These are phyloP conservation scores for Saccharomycopsis sp. DNA, from an alignment of 805 yeast species.

Conservation along the genomic window DNA sequence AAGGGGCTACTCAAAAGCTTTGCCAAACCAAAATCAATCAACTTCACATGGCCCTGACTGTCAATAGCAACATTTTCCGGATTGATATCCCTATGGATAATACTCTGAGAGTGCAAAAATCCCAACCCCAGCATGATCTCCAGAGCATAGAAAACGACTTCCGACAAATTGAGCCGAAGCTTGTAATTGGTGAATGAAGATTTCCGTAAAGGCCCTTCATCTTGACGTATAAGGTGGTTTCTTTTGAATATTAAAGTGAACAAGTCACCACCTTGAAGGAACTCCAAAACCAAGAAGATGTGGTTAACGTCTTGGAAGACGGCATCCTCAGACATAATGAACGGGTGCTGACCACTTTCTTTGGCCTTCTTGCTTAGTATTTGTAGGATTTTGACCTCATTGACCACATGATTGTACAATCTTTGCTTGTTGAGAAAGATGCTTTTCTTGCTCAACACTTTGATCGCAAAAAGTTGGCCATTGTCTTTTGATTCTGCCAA, in stretches of 20 bases:
- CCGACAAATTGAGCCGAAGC: background rate
- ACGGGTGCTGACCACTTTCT: too few relatives aligned
- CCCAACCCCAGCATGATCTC: slow-evolving; percentile 22
- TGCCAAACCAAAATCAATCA: slow-evolving; percentile 41
- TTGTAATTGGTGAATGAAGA: too few relatives aligned
- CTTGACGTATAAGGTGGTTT: slow-evolving; percentile 1
- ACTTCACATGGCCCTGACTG: slow-evolving; percentile 38
- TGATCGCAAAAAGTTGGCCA: slow-evolving; percentile 7
- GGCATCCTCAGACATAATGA: slow-evolving; percentile 4
- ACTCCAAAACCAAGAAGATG: slow-evolving; percentile 9
- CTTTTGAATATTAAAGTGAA: slow-evolving; percentile 8
- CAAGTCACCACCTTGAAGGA: slow-evolving; percentile 13
- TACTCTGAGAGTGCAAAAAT: slow-evolving; percentile 57
- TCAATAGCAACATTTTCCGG: slow-evolving; percentile 64
- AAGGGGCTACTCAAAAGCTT: slow-evolving; percentile 37
- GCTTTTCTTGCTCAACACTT: slow-evolving; percentile 3
- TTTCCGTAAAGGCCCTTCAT: background rate
- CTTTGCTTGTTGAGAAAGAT: slow-evolving; percentile 6
- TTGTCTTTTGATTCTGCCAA: slow-evolving; percentile 1
- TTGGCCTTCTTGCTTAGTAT: too few relatives aligned
- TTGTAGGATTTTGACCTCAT: slow-evolving; percentile 8
- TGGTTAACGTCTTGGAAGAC: slow-evolving; percentile 1
- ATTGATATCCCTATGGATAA: slow-evolving; percentile 71
- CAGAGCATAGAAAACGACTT: slow-evolving; percentile 6
- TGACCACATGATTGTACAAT: slow-evolving; percentile 4